These are phyloP conservation scores for Colletotrichum sp. DNA, from an alignment of 2,329 filamentous ascomycete species.

Conservation along the genomic window DNA sequence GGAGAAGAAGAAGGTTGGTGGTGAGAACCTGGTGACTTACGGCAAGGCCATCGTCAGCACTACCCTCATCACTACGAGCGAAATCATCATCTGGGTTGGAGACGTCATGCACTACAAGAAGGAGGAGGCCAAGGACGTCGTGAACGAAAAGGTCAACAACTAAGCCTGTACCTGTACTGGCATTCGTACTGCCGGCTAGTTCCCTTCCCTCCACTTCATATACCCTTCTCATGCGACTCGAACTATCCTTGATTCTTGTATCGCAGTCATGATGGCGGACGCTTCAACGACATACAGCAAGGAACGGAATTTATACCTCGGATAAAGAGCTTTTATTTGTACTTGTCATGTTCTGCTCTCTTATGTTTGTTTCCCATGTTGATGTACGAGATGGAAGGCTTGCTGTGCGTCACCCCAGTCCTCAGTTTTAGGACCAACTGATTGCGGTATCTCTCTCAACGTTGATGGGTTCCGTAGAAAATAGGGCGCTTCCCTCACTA, in stretches of 20 bases:
- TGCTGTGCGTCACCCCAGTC: background rate
- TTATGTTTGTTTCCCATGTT: constrained; percentile 1
- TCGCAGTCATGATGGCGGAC: constrained; percentile 11
- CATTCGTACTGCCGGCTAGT: background rate
- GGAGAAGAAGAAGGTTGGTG: constrained; percentile 68
- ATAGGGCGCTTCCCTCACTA: background rate
- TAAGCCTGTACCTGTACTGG: constrained; percentile 25
- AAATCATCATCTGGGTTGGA: constrained; percentile 67
- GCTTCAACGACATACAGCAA: constrained; percentile 20
- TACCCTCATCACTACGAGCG: constrained; percentile 68
- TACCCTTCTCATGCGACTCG: constrained; percentile 5
- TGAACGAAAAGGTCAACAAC: constrained; percentile 57
- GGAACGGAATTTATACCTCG: constrained; percentile 19
- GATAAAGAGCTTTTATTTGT: constrained; percentile 1
- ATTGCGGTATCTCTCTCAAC: background rate
- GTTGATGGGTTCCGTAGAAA: background rate
- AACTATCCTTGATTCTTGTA: background rate
- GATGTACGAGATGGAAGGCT: constrained; percentile 2
- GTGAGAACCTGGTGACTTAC: constrained; percentile 67
- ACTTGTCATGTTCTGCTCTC: background rate
- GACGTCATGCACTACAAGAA: constrained; percentile 66
- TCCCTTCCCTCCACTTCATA: background rate
- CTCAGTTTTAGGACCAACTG: background rate
- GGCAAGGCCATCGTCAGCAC: constrained; percentile 75
- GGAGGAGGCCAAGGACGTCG: constrained; percentile 59